Evolutionary conservation across 768 basidiomycete species (phyloP).

Genomic region (Psilocybe cubensis): DNA sequence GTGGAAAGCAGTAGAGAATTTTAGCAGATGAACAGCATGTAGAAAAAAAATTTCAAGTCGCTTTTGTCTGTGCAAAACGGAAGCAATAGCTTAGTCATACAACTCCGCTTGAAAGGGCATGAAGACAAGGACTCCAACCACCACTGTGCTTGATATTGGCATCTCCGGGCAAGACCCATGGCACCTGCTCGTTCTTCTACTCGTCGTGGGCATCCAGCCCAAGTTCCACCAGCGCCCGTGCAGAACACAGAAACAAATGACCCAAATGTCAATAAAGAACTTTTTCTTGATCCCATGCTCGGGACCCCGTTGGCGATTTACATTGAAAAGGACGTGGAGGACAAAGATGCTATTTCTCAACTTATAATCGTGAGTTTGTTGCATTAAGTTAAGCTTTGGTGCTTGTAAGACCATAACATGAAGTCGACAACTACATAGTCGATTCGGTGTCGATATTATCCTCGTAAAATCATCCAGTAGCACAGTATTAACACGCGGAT

Average conservation of each 20-base stretch:
- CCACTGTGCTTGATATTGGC: conserved; percentile 37
- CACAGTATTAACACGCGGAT: conserved; percentile 1
- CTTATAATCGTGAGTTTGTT: conserved; percentile 64
- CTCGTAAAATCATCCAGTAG: background rate
- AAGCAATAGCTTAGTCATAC: conserved; percentile 4
- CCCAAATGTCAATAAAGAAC: conserved; percentile 43
- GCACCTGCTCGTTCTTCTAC: conserved; percentile 72
- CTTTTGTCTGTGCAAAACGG: background rate
- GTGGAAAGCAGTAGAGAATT: background rate
- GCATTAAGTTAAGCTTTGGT: background rate
- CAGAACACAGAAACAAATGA: conserved; percentile 32
- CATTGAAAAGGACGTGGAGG: conserved; percentile 79
- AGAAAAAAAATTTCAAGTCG: background rate
- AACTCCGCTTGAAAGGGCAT: conserved; percentile 23
- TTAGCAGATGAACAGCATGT: background rate
- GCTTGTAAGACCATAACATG: background rate
- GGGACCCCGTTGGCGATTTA: conserved; percentile 76
- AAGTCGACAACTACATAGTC: background rate
- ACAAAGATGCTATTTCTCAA: conserved; percentile 65
- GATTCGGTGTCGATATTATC: background rate
- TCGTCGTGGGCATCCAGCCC: conserved; percentile 44
- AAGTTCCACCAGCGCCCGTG: conserved; percentile 37
- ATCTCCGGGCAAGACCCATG: conserved; percentile 67
- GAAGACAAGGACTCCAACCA: conserved; percentile 49
- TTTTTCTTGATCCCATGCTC: conserved; percentile 85